These are phyloP conservation scores for Tolypocladium ovalisporum DNA, from an alignment of 2,329 filamentous ascomycete species.

Conservation along the genomic window DNA sequence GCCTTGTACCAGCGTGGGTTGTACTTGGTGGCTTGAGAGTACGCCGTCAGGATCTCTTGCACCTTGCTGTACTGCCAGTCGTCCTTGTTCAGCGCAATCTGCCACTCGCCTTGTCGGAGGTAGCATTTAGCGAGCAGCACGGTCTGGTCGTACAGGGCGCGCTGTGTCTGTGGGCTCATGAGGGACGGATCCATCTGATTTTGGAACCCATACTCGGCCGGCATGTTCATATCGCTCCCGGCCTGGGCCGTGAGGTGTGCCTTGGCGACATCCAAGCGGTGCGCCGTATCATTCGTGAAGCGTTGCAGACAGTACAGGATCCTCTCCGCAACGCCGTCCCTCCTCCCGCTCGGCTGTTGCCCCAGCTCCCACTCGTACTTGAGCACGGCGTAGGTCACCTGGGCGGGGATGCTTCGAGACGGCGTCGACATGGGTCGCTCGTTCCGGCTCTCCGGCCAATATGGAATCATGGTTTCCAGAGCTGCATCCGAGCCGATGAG, in stretches of 20 bases:
- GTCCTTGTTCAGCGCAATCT: slow-evolving; percentile 72
- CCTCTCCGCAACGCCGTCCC: slow-evolving; percentile 37
- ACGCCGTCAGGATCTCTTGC: slow-evolving; percentile 81
- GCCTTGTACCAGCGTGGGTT: slow-evolving; percentile 97
- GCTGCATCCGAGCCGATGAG: slow-evolving; percentile 65
- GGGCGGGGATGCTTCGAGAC: slow-evolving; percentile 47
- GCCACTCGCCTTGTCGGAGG: slow-evolving; percentile 93
- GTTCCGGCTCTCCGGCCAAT: slow-evolving; percentile 35
- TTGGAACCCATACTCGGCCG: slow-evolving; percentile 39
- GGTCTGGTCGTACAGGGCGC: slow-evolving; percentile 47
- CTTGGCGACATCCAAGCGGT: slow-evolving; percentile 41
- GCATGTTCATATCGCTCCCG: slow-evolving; percentile 32
- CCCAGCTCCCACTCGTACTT: slow-evolving; percentile 94
- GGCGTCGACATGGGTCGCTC: slow-evolving; percentile 6
- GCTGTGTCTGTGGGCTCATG: slow-evolving; percentile 38
- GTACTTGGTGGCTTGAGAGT: slow-evolving; percentile 83
- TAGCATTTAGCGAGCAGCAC: slow-evolving; percentile 88
- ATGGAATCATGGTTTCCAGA: slow-evolving; percentile 49
- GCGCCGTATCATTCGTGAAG: slow-evolving; percentile 50
- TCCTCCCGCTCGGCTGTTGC: slow-evolving; percentile 39
- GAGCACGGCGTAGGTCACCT: slow-evolving; percentile 90
- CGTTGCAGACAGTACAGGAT: slow-evolving; percentile 47
- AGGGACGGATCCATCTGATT: slow-evolving; percentile 32
- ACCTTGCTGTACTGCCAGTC: slow-evolving; percentile 84
- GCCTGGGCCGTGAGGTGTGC: slow-evolving; percentile 37